Base-by-base conservation (phyloP, 2,329 filamentous ascomycete genomes). In the Iodosphaeria phyllophila region DNA sequence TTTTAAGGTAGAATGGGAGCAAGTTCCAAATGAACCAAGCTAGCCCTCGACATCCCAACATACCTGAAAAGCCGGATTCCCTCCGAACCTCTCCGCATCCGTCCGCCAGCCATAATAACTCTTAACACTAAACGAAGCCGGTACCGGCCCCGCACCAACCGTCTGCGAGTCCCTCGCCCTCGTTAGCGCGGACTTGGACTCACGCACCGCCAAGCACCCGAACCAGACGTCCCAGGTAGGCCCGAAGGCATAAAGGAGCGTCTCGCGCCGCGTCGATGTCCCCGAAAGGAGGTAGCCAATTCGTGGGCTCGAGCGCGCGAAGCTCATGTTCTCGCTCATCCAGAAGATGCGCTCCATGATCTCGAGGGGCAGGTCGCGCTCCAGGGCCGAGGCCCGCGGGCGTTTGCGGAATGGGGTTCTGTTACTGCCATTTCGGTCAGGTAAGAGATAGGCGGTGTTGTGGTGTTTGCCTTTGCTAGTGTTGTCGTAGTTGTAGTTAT, bases 271-370 rank as follows among this genome's bases (percentile, higher is more conserved):
- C 19, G 48, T 51, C 4, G 41, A 36, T 4, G 23, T 25, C 12
- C 37, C 34, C 3, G 62, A 65, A 9, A 70, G 50, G 22, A 54
- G 47, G 14, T 42, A 38, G 13, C 60, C 58, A 16, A 70, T 43
- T 16, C 49, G 40, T 8, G 40, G 52, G 25, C 51, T 58, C 24
- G 52, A 47, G 5, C 44, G 49, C 1, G 60, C 51, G 1, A 70
- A 46, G 25, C 54, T 48, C 23, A 60, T 31, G 32, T 63, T 66
- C 31, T 44, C 38, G 24, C 60, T 64, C 26, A 57, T 42, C 32
- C 60, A 41, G 27, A 66, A 55, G 23, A 70, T 64, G 16, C 32
- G 47, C 36, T 67, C 60, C 8, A 69, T 49, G 13, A 69, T 46
- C 38, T 69, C 64, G 5, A 54, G 38, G 0, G 64, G 64, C 6